Evolutionary conservation across 495 filamentous ascomycete genomes (phyloP), one percentile per base, ranked within the genome.

Genomic region (Xylaria castorea): DNA sequence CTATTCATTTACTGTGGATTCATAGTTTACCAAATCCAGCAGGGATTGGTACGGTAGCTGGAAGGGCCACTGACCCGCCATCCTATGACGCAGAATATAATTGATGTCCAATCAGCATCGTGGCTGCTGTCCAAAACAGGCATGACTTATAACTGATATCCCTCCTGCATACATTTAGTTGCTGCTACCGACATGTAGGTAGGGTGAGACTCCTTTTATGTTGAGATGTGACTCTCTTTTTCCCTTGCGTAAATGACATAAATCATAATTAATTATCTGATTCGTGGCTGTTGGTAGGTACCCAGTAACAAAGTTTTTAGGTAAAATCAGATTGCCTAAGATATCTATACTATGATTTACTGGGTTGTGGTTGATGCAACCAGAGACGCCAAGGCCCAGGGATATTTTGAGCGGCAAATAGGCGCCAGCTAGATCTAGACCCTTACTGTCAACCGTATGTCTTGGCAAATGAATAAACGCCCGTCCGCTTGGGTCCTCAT

Each of bases 51-150:
- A n/a, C n/a, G n/a, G n/a, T n/a, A n/a, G n/a, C 9, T 18, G 16
- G 18, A 14, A 18, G 44, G 36, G 48, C 2, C 32, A 5, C 30
- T 55, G 34, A 27, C 46, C 53, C 6, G 38, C 25, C 50, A 12
- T 22, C 51, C 53, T 55, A 75, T 75, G 77, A 79, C 73, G 77
- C 71, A 77, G 68, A 66, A 36, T 22, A 32, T 30, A 61, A 14
- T 71, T 22, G 27, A 27, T 6, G 67, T 5, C 77, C 77, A 79
- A 79, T 77, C 77, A 79, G 68, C 68, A 51, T 30, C 34, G 18
- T 38, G 22, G 60, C 66, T 64, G 53, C 75, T n/a, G 62, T 74
- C 77, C 46, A 75, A 77, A 79, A 76, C 67, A 73, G 77, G 75
- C 77, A 79, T 74, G 74, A 75, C 32, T 44, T 64, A 71, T 71